Evolutionary conservation across 2,329 filamentous ascomycete species (phyloP).

Genomic region (Aureobasidium musti): DNA sequence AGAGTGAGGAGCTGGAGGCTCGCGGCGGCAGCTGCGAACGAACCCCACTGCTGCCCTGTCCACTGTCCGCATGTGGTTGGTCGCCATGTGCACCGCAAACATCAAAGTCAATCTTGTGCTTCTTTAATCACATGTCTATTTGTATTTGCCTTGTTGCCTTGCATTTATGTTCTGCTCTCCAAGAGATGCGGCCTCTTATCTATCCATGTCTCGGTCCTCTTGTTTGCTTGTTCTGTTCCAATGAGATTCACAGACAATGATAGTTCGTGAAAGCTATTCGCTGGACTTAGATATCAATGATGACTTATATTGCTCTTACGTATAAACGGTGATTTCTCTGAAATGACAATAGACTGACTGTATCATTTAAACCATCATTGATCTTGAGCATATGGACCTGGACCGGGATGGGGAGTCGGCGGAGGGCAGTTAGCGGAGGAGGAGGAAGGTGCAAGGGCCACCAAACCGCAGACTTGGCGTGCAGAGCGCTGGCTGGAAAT

Average conservation of each 20-base stretch:
- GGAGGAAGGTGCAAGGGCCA: background rate
- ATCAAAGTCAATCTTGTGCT: background rate
- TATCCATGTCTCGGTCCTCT: background rate
- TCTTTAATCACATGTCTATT: background rate
- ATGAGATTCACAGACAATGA: background rate
- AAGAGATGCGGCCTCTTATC: background rate
- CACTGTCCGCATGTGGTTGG: conserved; percentile 9
- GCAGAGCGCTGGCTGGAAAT: conserved; percentile 25
- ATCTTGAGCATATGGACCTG: background rate
- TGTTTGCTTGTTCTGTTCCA: background rate
- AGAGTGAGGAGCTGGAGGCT: background rate
- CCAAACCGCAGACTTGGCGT: conserved; percentile 12
- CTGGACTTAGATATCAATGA: too few species aligned
- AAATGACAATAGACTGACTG: too few species aligned
- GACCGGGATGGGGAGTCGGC: conserved; percentile 2
- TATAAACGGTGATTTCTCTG: background rate
- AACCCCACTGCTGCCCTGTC: conserved; percentile 3
- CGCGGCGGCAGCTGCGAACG: too few species aligned
- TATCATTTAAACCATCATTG: too few species aligned
- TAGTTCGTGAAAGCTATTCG: background rate
- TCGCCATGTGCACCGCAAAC: background rate
- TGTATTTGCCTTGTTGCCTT: background rate
- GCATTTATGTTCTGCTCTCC: background rate
- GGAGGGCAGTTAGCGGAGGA: background rate
- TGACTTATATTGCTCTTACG: background rate